phyloP scores from a whole-genome alignment of 257 asterid species.

The Lithospermum erythrorhizon region DNA sequence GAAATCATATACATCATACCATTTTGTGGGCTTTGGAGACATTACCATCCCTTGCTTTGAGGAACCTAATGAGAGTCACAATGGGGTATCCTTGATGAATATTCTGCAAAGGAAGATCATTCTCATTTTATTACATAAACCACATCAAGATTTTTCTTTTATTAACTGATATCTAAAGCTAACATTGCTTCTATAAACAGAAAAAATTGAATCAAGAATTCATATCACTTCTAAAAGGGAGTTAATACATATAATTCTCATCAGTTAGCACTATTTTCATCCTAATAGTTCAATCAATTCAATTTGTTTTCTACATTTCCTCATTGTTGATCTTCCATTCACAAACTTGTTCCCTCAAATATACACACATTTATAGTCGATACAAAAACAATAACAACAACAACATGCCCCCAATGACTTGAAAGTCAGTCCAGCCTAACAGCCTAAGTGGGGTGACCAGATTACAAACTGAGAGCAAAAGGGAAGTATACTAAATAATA shows the following conservation, averaged over 20 bases:
- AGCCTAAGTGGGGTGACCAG: no score
- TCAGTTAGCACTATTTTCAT: background rate
- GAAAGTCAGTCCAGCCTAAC: no score
- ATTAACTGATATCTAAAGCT: background rate
- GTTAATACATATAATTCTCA: background rate
- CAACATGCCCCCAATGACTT: no score
- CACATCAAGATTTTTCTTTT: background rate
- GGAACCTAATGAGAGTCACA: conserved; percentile 64
- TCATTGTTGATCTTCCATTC: background rate
- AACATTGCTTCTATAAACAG: background rate
- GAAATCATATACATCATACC: conserved; percentile 29
- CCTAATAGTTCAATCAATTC: background rate
- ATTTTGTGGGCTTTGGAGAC: conserved; percentile 53
- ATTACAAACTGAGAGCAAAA: background rate
- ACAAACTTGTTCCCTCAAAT: no score
- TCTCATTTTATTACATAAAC: background rate
- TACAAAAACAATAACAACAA: no score
- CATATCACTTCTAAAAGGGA: background rate
- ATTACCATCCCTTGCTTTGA: conserved; percentile 79
- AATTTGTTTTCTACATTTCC: background rate
- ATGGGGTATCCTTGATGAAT: conserved; percentile 53
- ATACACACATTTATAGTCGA: no score
- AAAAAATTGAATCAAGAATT: background rate
- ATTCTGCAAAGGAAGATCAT: conserved; percentile 34
- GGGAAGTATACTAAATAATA: background rate